Percentiles rank a stretch among this genome's conserved stretches.
Evolutionary conservation across 495 filamentous ascomycete genomes (phyloP).

Genomic region (Penicillium ucsense): DNA sequence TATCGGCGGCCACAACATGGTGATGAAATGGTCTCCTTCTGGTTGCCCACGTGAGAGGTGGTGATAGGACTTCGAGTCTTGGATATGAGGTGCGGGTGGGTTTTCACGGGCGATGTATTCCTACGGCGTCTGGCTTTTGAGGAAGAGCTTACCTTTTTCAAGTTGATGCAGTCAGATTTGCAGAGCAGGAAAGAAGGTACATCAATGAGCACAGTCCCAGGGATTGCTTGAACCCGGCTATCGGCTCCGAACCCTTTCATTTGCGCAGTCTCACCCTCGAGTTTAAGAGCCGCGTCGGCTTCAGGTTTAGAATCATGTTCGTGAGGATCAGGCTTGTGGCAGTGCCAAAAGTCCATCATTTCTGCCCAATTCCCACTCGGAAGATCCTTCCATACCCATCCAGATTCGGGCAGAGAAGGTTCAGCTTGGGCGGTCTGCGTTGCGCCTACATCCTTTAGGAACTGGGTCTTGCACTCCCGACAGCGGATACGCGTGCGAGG

Average conservation of each 20-base stretch:
- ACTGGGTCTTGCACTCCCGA: conserved; percentile 40
- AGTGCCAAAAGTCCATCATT: conserved; percentile 99
- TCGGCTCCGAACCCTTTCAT: conserved; percentile 68
- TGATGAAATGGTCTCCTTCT: conserved; percentile 72
- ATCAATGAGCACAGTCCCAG: conserved; percentile 68
- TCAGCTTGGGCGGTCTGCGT: not conserved
- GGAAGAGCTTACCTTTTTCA: conserved; percentile 48
- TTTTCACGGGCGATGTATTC: conserved; percentile 6
- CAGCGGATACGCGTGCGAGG: conserved; percentile 50
- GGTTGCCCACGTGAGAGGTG: conserved; percentile 48
- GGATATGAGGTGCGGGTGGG: not conserved
- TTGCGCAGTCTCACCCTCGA: conserved; percentile 33
- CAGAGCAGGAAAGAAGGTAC: conserved; percentile 63
- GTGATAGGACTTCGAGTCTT: not conserved
- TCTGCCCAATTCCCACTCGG: conserved; percentile 97
- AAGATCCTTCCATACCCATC: conserved; percentile 77
- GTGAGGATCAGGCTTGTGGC: conserved; percentile 71
- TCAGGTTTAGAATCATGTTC: conserved; percentile 24
- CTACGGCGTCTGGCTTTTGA: not conserved
- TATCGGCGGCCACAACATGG: conserved; percentile 69
- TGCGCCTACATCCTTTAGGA: conserved; percentile 14
- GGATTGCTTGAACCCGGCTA: conserved; percentile 52
- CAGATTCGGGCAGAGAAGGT: not conserved
- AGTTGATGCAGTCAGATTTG: conserved; percentile 48
- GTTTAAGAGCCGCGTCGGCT: conserved; percentile 13